Evolutionary conservation across 106 monocot genomes (phyloP), one percentile per base, ranked within the genome.

Genomic region (Hemerocallis citrina): DNA sequence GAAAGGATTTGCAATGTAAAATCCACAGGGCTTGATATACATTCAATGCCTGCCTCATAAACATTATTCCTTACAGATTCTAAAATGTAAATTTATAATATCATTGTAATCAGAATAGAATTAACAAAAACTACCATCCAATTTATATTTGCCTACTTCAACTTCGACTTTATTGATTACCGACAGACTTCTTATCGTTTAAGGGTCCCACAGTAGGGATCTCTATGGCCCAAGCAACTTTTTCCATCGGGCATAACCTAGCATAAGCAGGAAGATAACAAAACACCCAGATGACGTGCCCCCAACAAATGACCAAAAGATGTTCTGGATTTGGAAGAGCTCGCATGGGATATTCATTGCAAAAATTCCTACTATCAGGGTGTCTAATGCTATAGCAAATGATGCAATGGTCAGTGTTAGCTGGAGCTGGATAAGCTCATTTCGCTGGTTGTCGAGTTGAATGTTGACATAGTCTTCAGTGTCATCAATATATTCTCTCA

Each of bases 381-480:
- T 81, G 67, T 82, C 55, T 30, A 85, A 8, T 17, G 79, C 77
- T 35, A 93, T 75, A 1, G 66, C 93, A 55, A 89, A 89, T 5
- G 89, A 80, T 17, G 71, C 81, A 23, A 93, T 93, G 4, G 69
- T 77, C 20, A 93, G 25, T 20, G 65, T 73, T 32, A 93, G 45
- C 73, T 93, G 93, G 48, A 93, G 85, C 45, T 93, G 89, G 68
- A 93, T 93, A 14, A 93, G 80, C 48, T 85, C 89, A 39, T 93
- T 93, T 63, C 89, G 74, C 68, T 93, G 93, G 73, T 89, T 93
- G 77, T 89, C 93, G 13, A 93, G 85, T 61, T 93, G 93, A 59
- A 93, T 83, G 67, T 93, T 93, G 63, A 93, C 93, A 43, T 93
- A 93, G 61, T 89, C 89, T 68, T 93, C 93, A 30, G 89, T 93